Evolutionary conservation across 352 stramenopile species (phyloP).

Genomic region (Phytopythium ostracodes): DNA sequence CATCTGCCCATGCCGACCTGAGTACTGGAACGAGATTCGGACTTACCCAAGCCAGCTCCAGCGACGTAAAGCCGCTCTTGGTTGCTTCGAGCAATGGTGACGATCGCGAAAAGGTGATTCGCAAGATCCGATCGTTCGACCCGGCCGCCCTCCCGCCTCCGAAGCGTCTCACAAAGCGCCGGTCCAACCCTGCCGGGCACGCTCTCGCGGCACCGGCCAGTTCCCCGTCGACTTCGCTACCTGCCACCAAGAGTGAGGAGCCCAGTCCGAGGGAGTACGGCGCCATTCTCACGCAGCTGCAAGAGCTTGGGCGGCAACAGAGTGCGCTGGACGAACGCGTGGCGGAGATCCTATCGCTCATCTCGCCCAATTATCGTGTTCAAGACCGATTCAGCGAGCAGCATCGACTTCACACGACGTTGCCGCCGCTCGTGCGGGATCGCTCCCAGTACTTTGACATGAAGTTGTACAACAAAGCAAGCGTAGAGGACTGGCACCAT

Average conservation of each 20-base stretch:
- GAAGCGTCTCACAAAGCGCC: background rate
- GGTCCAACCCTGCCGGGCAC: background rate
- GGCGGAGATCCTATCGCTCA: slow-evolving; percentile 16
- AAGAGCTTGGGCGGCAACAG: slow-evolving; percentile 26
- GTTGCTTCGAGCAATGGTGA: background rate
- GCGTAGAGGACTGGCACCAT: background rate
- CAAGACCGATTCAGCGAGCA: slow-evolving; percentile 32
- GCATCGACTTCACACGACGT: slow-evolving; percentile 15
- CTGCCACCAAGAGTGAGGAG: background rate
- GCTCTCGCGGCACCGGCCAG: background rate
- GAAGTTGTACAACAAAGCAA: background rate
- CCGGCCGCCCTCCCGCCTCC: background rate
- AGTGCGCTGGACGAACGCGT: slow-evolving; percentile 28
- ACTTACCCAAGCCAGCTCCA: background rate
- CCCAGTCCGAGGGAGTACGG: background rate
- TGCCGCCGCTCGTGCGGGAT: slow-evolving; percentile 20
- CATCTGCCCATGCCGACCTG: background rate
- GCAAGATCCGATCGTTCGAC: slow-evolving; percentile 1
- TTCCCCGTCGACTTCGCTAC: background rate
- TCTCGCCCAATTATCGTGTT: background rate
- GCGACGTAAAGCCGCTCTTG: background rate
- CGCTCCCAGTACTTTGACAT: slow-evolving; percentile 17
- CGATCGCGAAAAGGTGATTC: background rate
- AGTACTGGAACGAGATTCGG: background rate
- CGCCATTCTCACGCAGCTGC: slow-evolving; percentile 21